Evolutionary conservation across 371 early-diverging fungal species (phyloP).

Genomic region (Mucor mucedo): DNA sequence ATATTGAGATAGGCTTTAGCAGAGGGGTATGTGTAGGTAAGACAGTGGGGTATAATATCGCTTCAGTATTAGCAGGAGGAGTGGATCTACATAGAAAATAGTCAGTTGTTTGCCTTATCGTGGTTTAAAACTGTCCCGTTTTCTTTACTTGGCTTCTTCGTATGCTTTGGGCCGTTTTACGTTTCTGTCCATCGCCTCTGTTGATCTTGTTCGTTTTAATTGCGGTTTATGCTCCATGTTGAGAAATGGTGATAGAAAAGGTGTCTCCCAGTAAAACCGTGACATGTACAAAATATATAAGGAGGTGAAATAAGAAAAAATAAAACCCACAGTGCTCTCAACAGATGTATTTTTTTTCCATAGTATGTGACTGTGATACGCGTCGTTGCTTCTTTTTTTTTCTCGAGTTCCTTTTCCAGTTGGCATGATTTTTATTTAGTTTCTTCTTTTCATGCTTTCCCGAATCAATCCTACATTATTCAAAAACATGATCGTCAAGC

Average conservation of each 20-base stretch:
- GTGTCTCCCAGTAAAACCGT: conserved; percentile 19
- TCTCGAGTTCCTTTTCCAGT: neutral
- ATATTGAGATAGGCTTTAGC: conserved; percentile 17
- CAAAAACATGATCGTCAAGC: conserved; percentile 34
- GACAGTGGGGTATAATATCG: neutral
- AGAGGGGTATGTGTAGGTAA: neutral
- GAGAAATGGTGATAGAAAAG: conserved; percentile 22
- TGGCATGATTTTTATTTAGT: conserved; percentile 2
- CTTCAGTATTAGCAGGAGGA: neutral
- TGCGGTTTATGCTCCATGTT: conserved; percentile 9
- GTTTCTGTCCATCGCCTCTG: conserved; percentile 22
- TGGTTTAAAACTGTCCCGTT: neutral
- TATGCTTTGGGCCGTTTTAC: conserved; percentile 22
- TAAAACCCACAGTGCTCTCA: too few species aligned
- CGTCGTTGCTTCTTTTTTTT: neutral
- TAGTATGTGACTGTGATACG: too few species aligned
- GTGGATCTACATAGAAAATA: neutral
- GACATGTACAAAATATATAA: conserved; percentile 13
- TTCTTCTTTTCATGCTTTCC: conserved; percentile 10
- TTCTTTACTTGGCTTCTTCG: conserved; percentile 6
- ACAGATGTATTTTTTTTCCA: too few species aligned
- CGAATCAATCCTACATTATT: conserved; percentile 22
- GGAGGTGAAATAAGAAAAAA: neutral
- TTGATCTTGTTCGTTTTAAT: conserved; percentile 30
- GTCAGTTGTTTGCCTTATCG: neutral